A percentile compares a stretch with the other conserved stretches of the same genome.
Conservation (phyloP, 108 stramenopile species). For the Fistulifera pelliculosa region DNA sequence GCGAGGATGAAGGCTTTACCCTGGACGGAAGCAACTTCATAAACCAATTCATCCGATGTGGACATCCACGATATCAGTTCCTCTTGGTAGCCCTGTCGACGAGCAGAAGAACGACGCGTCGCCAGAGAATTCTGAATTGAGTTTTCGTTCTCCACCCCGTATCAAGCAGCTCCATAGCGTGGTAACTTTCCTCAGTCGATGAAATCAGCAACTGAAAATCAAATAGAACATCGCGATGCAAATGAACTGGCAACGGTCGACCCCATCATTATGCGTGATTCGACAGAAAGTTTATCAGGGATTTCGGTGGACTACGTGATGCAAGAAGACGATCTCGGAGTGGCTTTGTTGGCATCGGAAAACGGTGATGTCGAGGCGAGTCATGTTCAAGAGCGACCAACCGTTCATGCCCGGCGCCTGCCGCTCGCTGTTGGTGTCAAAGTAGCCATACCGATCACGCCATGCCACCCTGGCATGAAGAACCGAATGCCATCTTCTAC, state of each 20-base stretch:
- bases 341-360: not conserved
- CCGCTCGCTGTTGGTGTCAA: slow-evolving; percentile 51
- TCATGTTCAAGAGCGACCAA: not conserved
- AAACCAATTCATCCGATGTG: slow-evolving; percentile 74
- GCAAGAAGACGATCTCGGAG: not conserved
- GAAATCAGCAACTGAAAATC: not conserved
- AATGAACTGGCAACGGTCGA: not conserved
- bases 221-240: not conserved
- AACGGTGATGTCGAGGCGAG: not conserved
- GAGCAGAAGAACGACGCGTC: not conserved
- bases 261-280: not conserved
- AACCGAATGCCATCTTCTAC: slow-evolving; percentile 14
- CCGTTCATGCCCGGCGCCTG: slow-evolving; percentile 2
- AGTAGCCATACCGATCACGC: slow-evolving; percentile 70
- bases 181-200: not conserved
- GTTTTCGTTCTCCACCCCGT: too few relatives aligned
- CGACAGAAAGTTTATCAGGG: not conserved
- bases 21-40: slow-evolving; percentile 5
- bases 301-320: not conserved
- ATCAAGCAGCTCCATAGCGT: too few relatives aligned
- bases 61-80: slow-evolving; percentile 42
- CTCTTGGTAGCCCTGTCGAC: not conserved
- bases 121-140: not conserved
- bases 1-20: not conserved
- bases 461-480: slow-evolving; percentile 24